A percentile compares a stretch with the other conserved stretches of the same genome.
phyloP scores from a whole-genome alignment of 176 grass and related monocot species.

The Alloteropsis semialata region DNA sequence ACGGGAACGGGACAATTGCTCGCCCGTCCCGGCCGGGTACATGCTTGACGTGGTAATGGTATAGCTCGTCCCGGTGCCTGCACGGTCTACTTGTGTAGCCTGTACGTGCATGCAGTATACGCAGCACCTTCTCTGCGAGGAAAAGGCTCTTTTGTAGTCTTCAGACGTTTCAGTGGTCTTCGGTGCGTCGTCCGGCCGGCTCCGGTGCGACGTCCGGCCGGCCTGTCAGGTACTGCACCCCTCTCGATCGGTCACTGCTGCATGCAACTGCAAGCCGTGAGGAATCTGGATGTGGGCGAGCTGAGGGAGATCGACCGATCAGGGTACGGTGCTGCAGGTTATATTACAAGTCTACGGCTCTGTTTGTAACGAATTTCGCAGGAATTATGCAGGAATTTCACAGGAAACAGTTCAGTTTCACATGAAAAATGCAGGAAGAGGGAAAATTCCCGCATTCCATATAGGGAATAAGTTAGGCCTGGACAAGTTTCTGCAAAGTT shows the following conservation, averaged over 20 bases:
- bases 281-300: background rate
- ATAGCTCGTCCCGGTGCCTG: background rate
- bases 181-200: background rate
- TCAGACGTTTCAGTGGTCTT: background rate
- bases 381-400: too few species aligned
- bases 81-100: background rate
- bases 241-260: background rate
- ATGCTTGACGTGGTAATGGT: background rate
- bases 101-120: background rate
- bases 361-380: too few species aligned
- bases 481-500: too few species aligned
- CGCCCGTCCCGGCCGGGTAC: background rate
- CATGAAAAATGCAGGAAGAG: too few species aligned
- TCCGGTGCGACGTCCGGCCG: too few species aligned
- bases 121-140: background rate
- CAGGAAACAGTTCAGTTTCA: too few species aligned
- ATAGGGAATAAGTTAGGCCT: too few species aligned
- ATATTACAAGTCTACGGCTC: background rate
- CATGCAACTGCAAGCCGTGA: background rate
- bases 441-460: too few species aligned
- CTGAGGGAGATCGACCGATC: background rate
- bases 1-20: background rate
- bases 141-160: background rate
- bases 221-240: background rate
- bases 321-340: background rate